Base-by-base conservation (phyloP, 805 yeast species). In the Starmerella floricola region DNA sequence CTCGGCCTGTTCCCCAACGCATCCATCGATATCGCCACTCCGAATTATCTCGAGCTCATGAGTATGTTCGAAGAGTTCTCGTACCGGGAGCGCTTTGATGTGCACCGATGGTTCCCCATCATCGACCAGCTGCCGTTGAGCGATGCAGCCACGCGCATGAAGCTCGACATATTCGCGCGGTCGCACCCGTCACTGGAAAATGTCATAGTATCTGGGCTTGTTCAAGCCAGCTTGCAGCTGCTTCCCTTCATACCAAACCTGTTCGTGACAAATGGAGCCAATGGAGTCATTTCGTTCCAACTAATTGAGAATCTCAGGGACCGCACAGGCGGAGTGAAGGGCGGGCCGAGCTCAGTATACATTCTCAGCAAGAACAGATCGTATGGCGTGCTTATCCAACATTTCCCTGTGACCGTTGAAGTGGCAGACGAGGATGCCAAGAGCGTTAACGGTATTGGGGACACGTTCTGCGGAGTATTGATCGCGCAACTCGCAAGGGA, bases 361-460 rank as follows among this genome's bases (percentile, higher is more conserved):
- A 31, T 58, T 41, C 24, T 44, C 39, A 41, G 44, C 45, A 33
- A 50, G 41, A 38, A 37, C 35, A 36, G 41, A 19, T 45, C 35
- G 21, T 45, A 69, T 38, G 85, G 85, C 3, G 66, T 79, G 4
- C 63, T 75, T 6, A 63, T 83, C 17, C 82, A 81, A 52, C 78
- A 80, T 55, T 79, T 69, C 56, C 62, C 63, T 2, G 69, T 72
- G 0, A 47, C 53, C 1, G 61, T 70, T 2, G 59, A 62, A 1
- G 50, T 56, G 6, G 42, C 48, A 2, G 65, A 71, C 0, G 55
- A 64, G 2, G 55, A 58, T 0, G 67, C 79, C 11, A 61, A 60
- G 23, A 82, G 78, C 50, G 94, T 81, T 26, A 83, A 88, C 8
- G 95, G 95, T 2, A 94, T 94, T 0, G 95, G 95, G 10, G 95